These are phyloP conservation scores for Solioccasus polychromus DNA, from an alignment of 768 basidiomycete species.

Conservation along the genomic window DNA sequence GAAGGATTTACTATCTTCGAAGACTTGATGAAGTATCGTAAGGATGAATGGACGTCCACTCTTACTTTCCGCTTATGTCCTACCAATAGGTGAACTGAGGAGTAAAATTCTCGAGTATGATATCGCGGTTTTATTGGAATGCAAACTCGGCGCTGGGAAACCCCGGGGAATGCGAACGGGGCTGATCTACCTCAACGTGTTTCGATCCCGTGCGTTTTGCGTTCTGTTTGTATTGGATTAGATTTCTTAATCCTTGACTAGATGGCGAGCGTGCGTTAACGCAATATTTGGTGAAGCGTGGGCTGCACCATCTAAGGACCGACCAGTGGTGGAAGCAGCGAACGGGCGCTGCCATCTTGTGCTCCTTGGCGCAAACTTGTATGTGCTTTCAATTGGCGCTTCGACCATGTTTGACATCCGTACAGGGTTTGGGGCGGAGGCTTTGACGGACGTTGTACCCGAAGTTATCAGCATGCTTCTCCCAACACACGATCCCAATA, in stretches of 20 bases:
- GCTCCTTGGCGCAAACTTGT: conserved; percentile 17
- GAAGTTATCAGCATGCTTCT: conserved; percentile 13
- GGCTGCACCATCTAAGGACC: conserved; percentile 8
- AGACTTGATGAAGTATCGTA: conserved; percentile 11
- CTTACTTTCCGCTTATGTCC: not conserved
- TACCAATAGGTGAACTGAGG: conserved; percentile 4
- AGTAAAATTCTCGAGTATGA: conserved; percentile 6
- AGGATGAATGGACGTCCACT: not conserved
- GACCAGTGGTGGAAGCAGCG: conserved; percentile 12
- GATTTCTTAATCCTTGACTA: not conserved
- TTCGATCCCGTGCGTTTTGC: conserved; percentile 5
- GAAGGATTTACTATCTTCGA: conserved; percentile 20
- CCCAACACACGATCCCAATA: conserved; percentile 1
- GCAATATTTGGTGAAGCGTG: conserved; percentile 12
- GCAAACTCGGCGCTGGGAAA: conserved; percentile 10
- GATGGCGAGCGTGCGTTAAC: conserved; percentile 8
- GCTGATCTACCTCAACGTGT: conserved; percentile 13
- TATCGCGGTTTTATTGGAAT: conserved; percentile 8
- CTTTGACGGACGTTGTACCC: conserved; percentile 6
- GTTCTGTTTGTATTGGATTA: not conserved
- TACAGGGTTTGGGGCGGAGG: conserved; percentile 13
- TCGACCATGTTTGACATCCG: not conserved
- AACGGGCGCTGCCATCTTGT: conserved; percentile 15
- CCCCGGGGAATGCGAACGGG: conserved; percentile 15
- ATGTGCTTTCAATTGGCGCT: not conserved